Conservation (phyloP, 352 stramenopile species). For the Phytopythium montanum region DNA sequence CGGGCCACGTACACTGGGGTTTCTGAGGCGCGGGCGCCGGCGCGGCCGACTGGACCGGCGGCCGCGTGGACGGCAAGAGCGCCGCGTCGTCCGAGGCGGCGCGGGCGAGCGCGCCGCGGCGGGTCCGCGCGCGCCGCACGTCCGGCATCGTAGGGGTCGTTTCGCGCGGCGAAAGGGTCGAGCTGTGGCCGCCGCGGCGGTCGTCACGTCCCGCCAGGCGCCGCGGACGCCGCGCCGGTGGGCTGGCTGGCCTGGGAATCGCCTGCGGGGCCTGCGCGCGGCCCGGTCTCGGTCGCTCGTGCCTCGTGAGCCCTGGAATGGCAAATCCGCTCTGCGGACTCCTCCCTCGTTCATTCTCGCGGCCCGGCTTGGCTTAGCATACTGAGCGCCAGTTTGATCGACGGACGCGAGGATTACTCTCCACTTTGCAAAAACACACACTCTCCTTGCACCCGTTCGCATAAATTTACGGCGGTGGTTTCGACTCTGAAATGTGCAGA, state of each 20-base stretch:
- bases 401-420: not conserved
- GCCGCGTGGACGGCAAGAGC: not conserved
- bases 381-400: too few species aligned
- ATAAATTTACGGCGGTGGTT: not conserved
- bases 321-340: conserved; percentile 1
- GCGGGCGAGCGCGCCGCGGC: not conserved
- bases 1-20: not conserved
- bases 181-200: not conserved
- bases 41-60: too few species aligned
- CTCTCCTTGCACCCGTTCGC: not conserved
- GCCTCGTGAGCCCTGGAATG: not conserved
- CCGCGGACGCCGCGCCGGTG: not conserved
- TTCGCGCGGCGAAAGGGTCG: not conserved
- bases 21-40: not conserved
- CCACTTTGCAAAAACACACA: conserved; percentile 1
- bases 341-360: not conserved
- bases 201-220: not conserved
- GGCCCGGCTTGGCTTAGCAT: too few species aligned
- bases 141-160: not conserved
- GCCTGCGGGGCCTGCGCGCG: too few species aligned
- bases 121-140: not conserved
- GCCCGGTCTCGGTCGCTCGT: too few species aligned
- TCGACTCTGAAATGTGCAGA: not conserved
- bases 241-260: too few species aligned
- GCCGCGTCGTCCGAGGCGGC: conserved; percentile 1